These are phyloP conservation scores for Micractinium conductrix DNA, from an alignment of 139 green algal genomes.

Conservation along the genomic window DNA sequence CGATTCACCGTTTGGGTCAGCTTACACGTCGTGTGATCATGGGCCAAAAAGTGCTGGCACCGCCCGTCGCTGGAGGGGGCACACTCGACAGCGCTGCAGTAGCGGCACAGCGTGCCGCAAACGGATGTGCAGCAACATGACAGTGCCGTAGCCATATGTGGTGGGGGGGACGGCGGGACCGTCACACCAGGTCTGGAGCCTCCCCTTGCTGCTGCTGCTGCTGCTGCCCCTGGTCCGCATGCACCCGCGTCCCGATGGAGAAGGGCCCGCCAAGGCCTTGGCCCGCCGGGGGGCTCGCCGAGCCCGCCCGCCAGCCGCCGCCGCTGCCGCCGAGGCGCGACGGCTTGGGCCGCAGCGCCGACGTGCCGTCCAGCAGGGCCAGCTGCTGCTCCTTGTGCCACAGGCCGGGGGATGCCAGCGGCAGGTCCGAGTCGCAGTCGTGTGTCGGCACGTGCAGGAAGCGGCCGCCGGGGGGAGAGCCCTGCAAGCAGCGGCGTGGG, in stretches of 20 bases:
- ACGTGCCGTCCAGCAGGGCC: not conserved
- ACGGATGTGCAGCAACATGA: no score
- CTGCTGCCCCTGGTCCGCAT: no score
- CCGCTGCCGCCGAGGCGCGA: not conserved
- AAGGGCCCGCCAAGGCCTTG: not conserved
- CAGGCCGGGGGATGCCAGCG: not conserved
- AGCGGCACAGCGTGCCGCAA: no score
- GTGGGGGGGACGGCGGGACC: no score
- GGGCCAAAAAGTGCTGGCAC: no score
- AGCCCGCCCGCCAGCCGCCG: not conserved
- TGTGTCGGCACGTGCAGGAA: not conserved
- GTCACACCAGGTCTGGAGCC: not conserved
- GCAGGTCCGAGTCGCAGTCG: not conserved
- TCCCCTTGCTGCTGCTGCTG: no score
- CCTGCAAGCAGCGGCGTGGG: not conserved
- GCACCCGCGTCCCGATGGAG: conserved; percentile 13
- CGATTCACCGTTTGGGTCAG: no score
- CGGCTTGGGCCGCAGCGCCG: not conserved
- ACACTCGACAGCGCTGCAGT: no score
- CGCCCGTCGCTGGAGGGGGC: no score
- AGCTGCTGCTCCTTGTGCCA: conserved; percentile 14
- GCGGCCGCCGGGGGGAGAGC: not conserved
- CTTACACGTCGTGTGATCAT: no score
- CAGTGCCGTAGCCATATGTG: no score
- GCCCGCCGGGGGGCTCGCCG: not conserved